Evolutionary conservation across 495 filamentous ascomycete genomes (phyloP).

Genomic region (Aspergillus wentii): DNA sequence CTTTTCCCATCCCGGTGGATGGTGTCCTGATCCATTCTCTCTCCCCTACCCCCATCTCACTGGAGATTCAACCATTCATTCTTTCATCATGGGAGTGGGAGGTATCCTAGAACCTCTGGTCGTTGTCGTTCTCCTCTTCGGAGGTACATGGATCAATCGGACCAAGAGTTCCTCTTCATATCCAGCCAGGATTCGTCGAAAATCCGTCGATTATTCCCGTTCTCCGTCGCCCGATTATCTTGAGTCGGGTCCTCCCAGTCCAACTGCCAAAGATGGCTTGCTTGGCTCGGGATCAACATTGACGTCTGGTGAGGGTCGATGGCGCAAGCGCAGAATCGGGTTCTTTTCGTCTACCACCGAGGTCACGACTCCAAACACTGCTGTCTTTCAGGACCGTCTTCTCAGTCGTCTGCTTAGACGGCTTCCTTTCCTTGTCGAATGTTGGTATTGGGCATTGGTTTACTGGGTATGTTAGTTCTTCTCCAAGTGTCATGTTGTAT

Average conservation of each 20-base stretch:
- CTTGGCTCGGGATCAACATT: conserved; percentile 24
- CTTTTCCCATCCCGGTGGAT: too few species aligned
- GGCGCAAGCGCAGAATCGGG: conserved; percentile 38
- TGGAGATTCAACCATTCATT: too few species aligned
- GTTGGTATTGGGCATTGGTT: conserved; percentile 74
- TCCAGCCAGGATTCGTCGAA: conserved; percentile 11
- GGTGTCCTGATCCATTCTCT: too few species aligned
- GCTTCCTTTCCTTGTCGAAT: conserved; percentile 73
- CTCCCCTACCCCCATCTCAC: too few species aligned
- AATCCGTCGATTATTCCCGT: conserved; percentile 13
- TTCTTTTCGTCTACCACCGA: conserved; percentile 25
- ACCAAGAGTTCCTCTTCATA: conserved; percentile 14
- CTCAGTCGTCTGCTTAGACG: conserved; percentile 57
- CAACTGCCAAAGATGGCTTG: conserved; percentile 28
- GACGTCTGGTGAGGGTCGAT: conserved; percentile 22
- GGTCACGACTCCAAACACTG: conserved; percentile 52
- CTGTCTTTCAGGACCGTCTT: conserved; percentile 45
- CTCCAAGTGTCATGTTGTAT: too few species aligned
- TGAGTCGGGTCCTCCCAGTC: conserved; percentile 24
- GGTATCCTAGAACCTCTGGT: conserved; percentile 50
- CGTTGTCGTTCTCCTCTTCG: conserved; percentile 51
- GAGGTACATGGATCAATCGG: conserved; percentile 56
- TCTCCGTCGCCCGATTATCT: conserved; percentile 21
- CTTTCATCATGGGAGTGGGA: conserved; percentile 48
- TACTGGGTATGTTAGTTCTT: conserved; percentile 60